Base-by-base conservation (phyloP, 306 rosid genomes). In the Lupinus albus region DNA sequence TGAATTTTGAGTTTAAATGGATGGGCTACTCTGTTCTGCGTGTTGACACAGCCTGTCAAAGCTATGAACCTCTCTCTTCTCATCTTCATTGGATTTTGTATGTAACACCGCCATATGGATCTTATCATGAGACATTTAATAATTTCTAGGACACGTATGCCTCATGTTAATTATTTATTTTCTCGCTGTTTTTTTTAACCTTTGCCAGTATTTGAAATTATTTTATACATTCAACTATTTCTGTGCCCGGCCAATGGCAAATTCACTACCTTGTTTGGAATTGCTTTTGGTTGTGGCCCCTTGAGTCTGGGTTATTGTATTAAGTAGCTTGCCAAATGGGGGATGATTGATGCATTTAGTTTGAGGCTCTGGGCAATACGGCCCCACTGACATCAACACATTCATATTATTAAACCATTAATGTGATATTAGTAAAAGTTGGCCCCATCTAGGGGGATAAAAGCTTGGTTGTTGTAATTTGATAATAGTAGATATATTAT, bases 401-500 rank as follows among this genome's bases (percentile, higher is more conserved):
- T 66, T 55, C 61, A 14, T 20, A 46, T 35, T 56, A 10, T 74
- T 47, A 48, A 61, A 56, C 41, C 50, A 38, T 48, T 49, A 25
- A 38, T 50, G 67, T 50, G 21, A 55, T 30, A 39, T 39, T 76
- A 17, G 2, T 75, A 28, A 56, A n/a, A n/a, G n/a, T n/a, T n/a
- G n/a, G n/a, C n/a, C n/a, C n/a, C n/a, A n/a, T n/a, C n/a, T n/a
- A n/a, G n/a, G n/a, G n/a, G n/a, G n/a, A n/a, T n/a, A n/a, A n/a
- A n/a, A n/a, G n/a, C n/a, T n/a, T n/a, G n/a, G n/a, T n/a, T n/a
- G n/a, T n/a, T n/a, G n/a, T 49, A 25, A 38, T 50, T 61, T 50
- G 21, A 55, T 30, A 39, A 28, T 76, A 17, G 2, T 75, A 28
- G 46, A 68, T 76, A 48, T 56, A 30, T 47, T 65, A 13, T 16